Conservation (phyloP, 116 monocot species). For the Thalassia testudinum region DNA sequence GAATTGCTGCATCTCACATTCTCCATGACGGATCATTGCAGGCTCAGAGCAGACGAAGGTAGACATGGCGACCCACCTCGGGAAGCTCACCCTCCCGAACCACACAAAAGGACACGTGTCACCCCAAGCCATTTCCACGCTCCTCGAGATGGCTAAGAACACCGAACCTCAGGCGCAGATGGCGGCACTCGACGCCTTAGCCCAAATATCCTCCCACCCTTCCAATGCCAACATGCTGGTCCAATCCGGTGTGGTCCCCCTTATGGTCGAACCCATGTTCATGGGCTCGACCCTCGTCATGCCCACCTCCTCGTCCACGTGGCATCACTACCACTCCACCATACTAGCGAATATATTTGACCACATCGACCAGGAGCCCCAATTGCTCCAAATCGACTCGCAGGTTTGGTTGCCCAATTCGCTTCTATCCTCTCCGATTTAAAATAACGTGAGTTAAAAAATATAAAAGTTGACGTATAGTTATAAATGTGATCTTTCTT, state of each 20-base stretch:
- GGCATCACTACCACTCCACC: not conserved
- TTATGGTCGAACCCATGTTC: slow-evolving; percentile 32
- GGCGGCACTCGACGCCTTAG: slow-evolving; percentile 32
- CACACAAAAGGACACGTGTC: slow-evolving; percentile 23
- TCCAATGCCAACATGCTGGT: slow-evolving; percentile 22
- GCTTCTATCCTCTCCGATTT: no score
- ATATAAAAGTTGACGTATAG: no score
- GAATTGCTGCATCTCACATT: no score
- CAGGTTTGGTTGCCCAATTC: no score
- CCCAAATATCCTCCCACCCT: slow-evolving; percentile 33
- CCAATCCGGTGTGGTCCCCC: slow-evolving; percentile 20
- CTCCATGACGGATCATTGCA: slow-evolving; percentile 1
- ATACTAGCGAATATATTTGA: slow-evolving; percentile 46
- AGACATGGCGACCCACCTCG: slow-evolving; percentile 41
- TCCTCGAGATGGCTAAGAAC: slow-evolving; percentile 33
- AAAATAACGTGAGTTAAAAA: no score
- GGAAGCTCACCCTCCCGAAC: slow-evolving; percentile 24
- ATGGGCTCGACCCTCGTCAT: not conserved
- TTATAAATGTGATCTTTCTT: no score
- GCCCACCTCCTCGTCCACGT: no score
- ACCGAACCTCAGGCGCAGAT: slow-evolving; percentile 11
- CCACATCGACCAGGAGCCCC: not conserved
- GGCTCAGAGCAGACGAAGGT: slow-evolving; percentile 29
- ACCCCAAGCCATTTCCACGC: slow-evolving; percentile 11
- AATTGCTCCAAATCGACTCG: no score